Percentiles rank a stretch among this genome's conserved stretches.
phyloP scores from a whole-genome alignment of 495 filamentous ascomycete species.

The Penicillium steckii region DNA sequence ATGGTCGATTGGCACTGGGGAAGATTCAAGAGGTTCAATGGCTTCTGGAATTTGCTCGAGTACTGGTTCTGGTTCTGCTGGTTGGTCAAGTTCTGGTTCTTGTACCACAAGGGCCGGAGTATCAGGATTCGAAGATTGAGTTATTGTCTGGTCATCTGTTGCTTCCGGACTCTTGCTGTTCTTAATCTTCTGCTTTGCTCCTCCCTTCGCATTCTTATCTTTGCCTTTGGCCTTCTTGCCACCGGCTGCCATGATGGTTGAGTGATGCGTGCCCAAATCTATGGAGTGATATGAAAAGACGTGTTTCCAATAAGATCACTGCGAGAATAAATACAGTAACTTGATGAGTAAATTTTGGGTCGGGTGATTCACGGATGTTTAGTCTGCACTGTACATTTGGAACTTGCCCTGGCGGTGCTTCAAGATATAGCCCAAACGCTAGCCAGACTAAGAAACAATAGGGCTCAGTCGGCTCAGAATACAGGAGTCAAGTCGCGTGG shows the following conservation, averaged over 20 bases:
- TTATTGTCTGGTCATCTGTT: conserved; percentile 30
- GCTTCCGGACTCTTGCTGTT: conserved; percentile 38
- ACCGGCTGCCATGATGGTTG: conserved; percentile 32
- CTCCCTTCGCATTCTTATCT: conserved; percentile 33
- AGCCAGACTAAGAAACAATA: conserved; percentile 10
- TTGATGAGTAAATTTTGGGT: conserved; percentile 32
- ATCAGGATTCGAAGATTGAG: conserved; percentile 24
- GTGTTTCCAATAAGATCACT: conserved; percentile 44
- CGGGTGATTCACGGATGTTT: conserved; percentile 28
- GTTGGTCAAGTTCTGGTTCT: conserved; percentile 22
- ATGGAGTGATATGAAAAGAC: conserved; percentile 26
- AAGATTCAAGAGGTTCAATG: conserved; percentile 18
- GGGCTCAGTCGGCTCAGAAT: conserved; percentile 10
- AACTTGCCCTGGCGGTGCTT: conserved; percentile 30
- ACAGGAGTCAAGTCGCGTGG: conserved; percentile 16
- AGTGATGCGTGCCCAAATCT: conserved; percentile 37
- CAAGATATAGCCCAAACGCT: conserved; percentile 39
- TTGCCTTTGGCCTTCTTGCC: conserved; percentile 40
- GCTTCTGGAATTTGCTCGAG: conserved; percentile 22
- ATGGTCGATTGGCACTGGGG: conserved; percentile 16
- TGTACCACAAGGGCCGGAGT: conserved; percentile 23
- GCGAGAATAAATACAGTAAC: conserved; percentile 13
- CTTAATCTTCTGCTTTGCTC: conserved; percentile 40
- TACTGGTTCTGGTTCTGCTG: conserved; percentile 15
- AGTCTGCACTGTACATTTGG: conserved; percentile 37